A percentile compares a stretch with the other conserved stretches of the same genome.
These are phyloP conservation scores for Trichocladium uniseriatum DNA, from an alignment of 495 filamentous ascomycete species.

Conservation along the genomic window DNA sequence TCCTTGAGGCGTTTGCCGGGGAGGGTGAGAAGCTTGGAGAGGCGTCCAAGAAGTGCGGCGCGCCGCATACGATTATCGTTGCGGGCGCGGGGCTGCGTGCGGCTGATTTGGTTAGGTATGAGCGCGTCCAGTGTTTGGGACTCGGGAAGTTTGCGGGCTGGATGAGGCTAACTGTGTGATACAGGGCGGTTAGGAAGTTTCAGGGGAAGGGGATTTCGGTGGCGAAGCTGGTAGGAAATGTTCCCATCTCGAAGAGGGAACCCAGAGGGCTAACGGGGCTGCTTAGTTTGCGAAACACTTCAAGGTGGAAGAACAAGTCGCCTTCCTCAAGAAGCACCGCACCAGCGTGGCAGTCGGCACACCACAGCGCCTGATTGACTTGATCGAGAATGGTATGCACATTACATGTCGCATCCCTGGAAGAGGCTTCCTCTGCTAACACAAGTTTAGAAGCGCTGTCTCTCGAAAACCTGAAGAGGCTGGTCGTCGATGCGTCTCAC, in stretches of 20 bases:
- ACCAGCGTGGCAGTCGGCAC: slow-evolving; percentile 86
- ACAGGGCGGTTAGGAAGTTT: slow-evolving; percentile 63
- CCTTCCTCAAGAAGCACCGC: slow-evolving; percentile 59
- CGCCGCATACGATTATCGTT: slow-evolving; percentile 79
- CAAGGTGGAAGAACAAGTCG: slow-evolving; percentile 79
- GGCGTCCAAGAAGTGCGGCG: slow-evolving; percentile 59
- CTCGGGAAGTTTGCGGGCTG: too few species aligned
- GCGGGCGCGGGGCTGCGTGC: slow-evolving; percentile 71
- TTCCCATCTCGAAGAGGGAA: background rate
- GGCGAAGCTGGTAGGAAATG: slow-evolving; percentile 57
- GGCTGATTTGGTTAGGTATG: slow-evolving; percentile 64
- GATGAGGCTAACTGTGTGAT: background rate
- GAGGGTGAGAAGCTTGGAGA: slow-evolving; percentile 46
- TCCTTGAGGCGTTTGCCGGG: slow-evolving; percentile 57
- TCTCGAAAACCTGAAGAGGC: slow-evolving; percentile 56
- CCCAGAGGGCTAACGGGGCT: background rate
- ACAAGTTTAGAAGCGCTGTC: slow-evolving; percentile 52
- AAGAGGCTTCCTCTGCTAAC: slow-evolving; percentile 14
- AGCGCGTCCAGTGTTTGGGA: too few species aligned
- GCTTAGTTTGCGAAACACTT: slow-evolving; percentile 86
- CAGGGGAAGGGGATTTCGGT: slow-evolving; percentile 66
- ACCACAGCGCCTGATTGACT: slow-evolving; percentile 66
- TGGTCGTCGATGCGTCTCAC: slow-evolving; percentile 82
- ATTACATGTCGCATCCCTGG: too few species aligned
- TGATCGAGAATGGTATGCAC: slow-evolving; percentile 54